Percentiles rank a stretch among this genome's conserved stretches.
phyloP scores from a whole-genome alignment of 129 eudicot genomes.

The Helianthus annuus region DNA sequence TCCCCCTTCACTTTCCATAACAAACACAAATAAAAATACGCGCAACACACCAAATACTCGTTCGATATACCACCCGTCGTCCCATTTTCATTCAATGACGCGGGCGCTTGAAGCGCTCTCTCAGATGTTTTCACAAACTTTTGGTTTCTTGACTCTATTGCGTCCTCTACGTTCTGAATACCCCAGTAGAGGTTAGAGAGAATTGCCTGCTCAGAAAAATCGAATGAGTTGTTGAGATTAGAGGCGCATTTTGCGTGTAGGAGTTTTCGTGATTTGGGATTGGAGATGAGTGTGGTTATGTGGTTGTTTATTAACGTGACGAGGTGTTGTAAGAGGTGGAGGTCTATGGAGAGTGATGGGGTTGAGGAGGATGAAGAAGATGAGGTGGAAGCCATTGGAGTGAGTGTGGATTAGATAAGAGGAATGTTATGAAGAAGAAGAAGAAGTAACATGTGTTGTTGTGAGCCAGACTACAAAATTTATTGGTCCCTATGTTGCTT shows the following conservation, averaged over 20 bases:
- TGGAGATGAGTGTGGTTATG: conserved; percentile 37
- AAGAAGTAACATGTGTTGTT: conserved; percentile 38
- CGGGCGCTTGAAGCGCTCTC: conserved; percentile 75
- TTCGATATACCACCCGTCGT: conserved; percentile 55
- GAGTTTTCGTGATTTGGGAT: conserved; percentile 34
- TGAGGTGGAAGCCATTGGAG: conserved; percentile 57
- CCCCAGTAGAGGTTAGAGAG: conserved; percentile 67
- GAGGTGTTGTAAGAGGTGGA: conserved; percentile 34
- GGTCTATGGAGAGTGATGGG: conserved; percentile 28
- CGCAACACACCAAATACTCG: conserved; percentile 42
- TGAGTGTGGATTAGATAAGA: conserved; percentile 23
- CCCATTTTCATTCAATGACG: conserved; percentile 64
- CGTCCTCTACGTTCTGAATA: conserved; percentile 52
- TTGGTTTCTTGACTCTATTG: conserved; percentile 22
- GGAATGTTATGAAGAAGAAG: conserved; percentile 6
- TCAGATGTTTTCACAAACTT: conserved; percentile 38
- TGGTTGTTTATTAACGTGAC: conserved; percentile 48
- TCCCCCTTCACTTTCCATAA: conserved; percentile 49
- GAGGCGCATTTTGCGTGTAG: conserved; percentile 53
- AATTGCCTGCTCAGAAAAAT: conserved; percentile 44
- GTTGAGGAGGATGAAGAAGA: conserved; percentile 24
- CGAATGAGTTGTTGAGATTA: conserved; percentile 29
- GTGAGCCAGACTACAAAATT: conserved; percentile 39
- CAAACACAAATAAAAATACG: conserved; percentile 66
- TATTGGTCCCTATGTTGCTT: conserved; percentile 39